Conservation (phyloP, 345 rosid genomes). For the Crucihimalaya himalaica region DNA sequence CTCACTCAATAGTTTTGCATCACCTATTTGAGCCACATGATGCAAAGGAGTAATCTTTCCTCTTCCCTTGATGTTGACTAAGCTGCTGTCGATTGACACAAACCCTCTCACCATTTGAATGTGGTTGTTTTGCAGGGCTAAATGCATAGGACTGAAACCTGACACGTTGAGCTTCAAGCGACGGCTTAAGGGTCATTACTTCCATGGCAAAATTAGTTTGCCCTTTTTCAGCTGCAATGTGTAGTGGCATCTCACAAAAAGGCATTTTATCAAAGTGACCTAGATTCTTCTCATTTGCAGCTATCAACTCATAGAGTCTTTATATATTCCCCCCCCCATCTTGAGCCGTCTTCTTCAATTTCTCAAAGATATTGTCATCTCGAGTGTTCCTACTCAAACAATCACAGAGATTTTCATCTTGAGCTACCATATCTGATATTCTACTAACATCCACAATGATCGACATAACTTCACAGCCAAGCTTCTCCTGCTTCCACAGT, state of each 20-base stretch:
- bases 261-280: too few species aligned
- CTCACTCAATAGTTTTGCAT: constrained; percentile 18
- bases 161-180: constrained; percentile 33
- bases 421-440: neutral
- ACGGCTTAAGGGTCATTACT: too few species aligned
- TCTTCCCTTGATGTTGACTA: constrained; percentile 38
- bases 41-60: constrained; percentile 46
- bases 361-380: too few species aligned
- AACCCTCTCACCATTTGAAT: constrained; percentile 26
- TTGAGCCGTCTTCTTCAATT: too few species aligned
- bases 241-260: too few species aligned
- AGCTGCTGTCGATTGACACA: constrained; percentile 13
- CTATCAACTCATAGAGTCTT: too few species aligned
- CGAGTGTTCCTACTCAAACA: too few species aligned
- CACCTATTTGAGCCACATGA: constrained; percentile 13
- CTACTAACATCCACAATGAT: neutral
- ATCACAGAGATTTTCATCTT: neutral
- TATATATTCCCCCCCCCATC: too few species aligned
- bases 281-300: too few species aligned
- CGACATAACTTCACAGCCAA: neutral
- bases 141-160: constrained; percentile 40
- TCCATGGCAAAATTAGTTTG: too few species aligned
- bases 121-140: constrained; percentile 33
- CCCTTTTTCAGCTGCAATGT: too few species aligned
- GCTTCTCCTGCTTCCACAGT: neutral